Conservation (phyloP, 2,329 filamentous ascomycete species). For the Nakataea oryzae region DNA sequence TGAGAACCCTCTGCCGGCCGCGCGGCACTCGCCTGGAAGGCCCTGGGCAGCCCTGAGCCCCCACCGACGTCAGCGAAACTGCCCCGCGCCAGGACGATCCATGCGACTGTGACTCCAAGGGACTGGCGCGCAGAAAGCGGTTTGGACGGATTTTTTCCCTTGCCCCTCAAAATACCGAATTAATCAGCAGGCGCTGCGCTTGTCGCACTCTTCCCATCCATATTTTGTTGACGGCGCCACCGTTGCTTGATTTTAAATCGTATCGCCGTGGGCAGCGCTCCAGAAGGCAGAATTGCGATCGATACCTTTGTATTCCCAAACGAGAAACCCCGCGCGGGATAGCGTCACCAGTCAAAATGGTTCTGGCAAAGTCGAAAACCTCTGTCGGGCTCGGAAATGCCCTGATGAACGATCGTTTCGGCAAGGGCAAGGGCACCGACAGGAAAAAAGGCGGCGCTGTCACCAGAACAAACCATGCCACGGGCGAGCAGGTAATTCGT, state of each 20-base stretch:
- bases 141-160: neutral
- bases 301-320: neutral
- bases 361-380: conserved; percentile 83
- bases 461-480: conserved; percentile 63
- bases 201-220: neutral
- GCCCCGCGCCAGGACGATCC: too few relatives aligned
- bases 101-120: neutral
- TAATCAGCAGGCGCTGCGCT: neutral
- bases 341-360: conserved; percentile 29
- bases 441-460: conserved; percentile 58
- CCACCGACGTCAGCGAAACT: neutral
- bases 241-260: neutral
- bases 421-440: conserved; percentile 78
- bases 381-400: conserved; percentile 89
- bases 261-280: neutral
- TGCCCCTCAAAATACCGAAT: neutral
- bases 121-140: neutral
- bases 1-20: too few relatives aligned
- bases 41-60: too few relatives aligned
- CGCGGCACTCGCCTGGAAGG: too few relatives aligned
- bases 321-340: neutral
- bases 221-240: neutral
- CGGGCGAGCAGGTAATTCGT: conserved; percentile 57
- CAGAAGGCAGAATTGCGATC: neutral
- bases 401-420: conserved; percentile 98